Evolutionary conservation across 1,139 yeast genomes (phyloP).

Genomic region (Geotrichum europaeum): DNA sequence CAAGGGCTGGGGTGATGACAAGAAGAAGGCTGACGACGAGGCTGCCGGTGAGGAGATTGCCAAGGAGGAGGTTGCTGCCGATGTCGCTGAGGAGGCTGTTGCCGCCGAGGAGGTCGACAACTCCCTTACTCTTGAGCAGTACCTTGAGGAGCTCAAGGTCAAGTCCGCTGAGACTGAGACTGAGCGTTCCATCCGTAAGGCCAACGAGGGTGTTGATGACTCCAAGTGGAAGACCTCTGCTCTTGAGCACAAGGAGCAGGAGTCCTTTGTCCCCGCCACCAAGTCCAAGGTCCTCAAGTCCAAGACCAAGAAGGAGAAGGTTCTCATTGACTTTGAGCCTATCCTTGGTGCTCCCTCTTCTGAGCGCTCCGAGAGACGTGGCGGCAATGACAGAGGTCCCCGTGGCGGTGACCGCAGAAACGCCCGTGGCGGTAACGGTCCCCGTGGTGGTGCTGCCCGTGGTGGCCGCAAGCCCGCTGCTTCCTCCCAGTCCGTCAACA

Average conservation of each 20-base stretch:
- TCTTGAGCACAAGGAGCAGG: conserved; percentile 37
- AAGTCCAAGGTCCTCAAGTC: conserved; percentile 40
- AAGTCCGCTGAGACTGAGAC: conserved; percentile 36
- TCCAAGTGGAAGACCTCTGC: conserved; percentile 42
- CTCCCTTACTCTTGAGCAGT: conserved; percentile 61
- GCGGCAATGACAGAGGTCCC: conserved; percentile 31
- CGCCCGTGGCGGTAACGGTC: conserved; percentile 25
- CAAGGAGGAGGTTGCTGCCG: conserved; percentile 43
- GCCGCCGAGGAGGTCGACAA: conserved; percentile 34
- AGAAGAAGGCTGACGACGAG: conserved; percentile 53
- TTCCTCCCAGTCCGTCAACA: conserved; percentile 25
- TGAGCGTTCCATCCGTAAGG: conserved; percentile 44
- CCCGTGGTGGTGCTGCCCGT: conserved; percentile 24
- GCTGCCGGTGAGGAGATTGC: conserved; percentile 60
- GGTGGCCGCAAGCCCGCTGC: conserved; percentile 20
- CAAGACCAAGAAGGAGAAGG: conserved; percentile 65
- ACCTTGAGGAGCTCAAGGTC: conserved; percentile 56
- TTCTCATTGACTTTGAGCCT: conserved; percentile 56
- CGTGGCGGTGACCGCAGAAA: conserved; percentile 32
- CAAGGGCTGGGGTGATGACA: conserved; percentile 82
- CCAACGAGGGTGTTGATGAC: conserved; percentile 56
- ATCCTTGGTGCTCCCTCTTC: conserved; percentile 34
- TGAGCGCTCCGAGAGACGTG: conserved; percentile 23
- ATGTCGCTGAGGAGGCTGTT: conserved; percentile 34
- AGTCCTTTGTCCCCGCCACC: conserved; percentile 46